These are phyloP conservation scores for Neofusicoccum ribis DNA, from an alignment of 2,329 filamentous ascomycete species.

Conservation along the genomic window DNA sequence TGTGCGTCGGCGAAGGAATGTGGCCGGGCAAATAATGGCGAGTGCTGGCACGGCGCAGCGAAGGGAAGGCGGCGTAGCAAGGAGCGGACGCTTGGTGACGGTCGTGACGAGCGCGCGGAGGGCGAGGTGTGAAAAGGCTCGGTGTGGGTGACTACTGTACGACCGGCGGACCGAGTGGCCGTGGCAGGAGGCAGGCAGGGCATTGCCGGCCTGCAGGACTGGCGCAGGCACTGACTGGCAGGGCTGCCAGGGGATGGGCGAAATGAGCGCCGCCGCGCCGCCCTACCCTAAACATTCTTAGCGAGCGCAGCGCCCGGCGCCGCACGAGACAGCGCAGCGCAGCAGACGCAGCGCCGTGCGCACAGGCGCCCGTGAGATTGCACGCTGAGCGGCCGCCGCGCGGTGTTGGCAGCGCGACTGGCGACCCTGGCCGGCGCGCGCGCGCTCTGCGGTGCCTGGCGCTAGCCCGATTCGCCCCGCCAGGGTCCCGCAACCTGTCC, in stretches of 20 bases:
- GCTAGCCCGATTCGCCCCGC: not conserved
- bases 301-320: not conserved
- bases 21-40: conserved; percentile 9
- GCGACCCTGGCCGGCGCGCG: too few relatives aligned
- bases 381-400: not conserved
- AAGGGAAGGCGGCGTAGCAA: conserved; percentile 8
- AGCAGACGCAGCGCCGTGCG: not conserved
- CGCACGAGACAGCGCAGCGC: conserved; percentile 5
- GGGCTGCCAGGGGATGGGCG: not conserved
- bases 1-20: conserved; percentile 16
- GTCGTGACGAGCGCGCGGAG: not conserved
- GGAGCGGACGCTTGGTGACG: conserved; percentile 4
- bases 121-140: conserved; percentile 2
- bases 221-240: not conserved
- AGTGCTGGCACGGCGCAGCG: conserved; percentile 7
- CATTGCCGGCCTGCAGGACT: not conserved
- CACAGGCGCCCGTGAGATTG: conserved; percentile 11
- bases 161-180: not conserved
- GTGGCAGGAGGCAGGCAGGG: not conserved
- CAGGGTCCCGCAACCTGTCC: not conserved
- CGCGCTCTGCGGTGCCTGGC: not conserved
- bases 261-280: conserved; percentile 14
- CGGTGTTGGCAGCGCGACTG: not conserved
- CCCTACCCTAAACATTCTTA: conserved; percentile 15
- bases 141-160: not conserved